phyloP scores from a whole-genome alignment of 768 basidiomycete genomes.

The Tephrocybe sp. region DNA sequence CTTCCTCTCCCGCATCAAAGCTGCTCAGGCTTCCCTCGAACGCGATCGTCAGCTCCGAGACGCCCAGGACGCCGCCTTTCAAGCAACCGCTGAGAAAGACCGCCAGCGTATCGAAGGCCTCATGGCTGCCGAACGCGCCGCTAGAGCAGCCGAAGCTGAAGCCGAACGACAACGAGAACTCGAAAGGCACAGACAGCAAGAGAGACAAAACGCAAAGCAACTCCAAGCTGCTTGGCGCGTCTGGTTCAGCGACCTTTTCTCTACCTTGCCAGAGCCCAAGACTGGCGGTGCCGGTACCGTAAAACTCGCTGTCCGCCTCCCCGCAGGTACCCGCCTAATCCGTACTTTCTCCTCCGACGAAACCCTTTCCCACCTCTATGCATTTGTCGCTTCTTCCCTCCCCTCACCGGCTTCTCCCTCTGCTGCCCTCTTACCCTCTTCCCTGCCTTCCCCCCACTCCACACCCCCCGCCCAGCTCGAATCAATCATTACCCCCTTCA shows the following conservation, averaged over 20 bases:
- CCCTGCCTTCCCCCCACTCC: slow-evolving; percentile 33
- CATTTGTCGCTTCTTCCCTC: slow-evolving; percentile 65
- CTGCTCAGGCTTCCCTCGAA: neutral
- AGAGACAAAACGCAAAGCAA: slow-evolving; percentile 23
- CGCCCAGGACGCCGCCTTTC: slow-evolving; percentile 81
- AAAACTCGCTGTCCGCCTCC: slow-evolving; percentile 17
- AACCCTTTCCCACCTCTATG: slow-evolving; percentile 64
- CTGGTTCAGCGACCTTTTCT: slow-evolving; percentile 16
- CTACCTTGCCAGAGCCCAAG: slow-evolving; percentile 12
- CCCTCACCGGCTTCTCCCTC: slow-evolving; percentile 38
- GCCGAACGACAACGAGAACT: slow-evolving; percentile 35
- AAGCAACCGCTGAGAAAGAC: slow-evolving; percentile 62
- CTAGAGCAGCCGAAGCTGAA: neutral
- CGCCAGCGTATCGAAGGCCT: slow-evolving; percentile 60
- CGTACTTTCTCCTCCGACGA: slow-evolving; percentile 49
- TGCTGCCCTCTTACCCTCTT: slow-evolving; percentile 25
- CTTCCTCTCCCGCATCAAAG: slow-evolving; percentile 41
- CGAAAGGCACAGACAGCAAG: slow-evolving; percentile 51
- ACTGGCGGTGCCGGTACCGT: neutral
- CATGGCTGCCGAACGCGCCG: slow-evolving; percentile 40
- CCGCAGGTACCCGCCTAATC: slow-evolving; percentile 56
- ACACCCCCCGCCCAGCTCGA: slow-evolving; percentile 29
- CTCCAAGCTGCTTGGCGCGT: slow-evolving; percentile 8
- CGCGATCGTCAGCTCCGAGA: slow-evolving; percentile 35
- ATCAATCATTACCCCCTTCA: slow-evolving; percentile 24